These are phyloP conservation scores for Rhizodiscina lignyota DNA, from an alignment of 495 filamentous ascomycete genomes.

Conservation along the genomic window DNA sequence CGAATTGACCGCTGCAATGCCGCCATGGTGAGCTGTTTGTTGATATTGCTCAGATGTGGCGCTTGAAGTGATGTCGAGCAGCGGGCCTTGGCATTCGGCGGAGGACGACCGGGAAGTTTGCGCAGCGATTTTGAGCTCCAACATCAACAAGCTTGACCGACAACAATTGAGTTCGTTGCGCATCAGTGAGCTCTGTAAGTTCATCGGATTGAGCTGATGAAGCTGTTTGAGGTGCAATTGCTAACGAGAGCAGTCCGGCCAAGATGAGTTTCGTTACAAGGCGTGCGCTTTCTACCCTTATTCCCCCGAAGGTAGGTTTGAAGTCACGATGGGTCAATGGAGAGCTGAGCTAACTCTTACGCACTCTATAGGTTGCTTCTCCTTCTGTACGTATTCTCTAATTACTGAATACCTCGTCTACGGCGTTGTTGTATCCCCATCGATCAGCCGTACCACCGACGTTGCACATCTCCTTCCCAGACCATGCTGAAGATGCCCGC, in stretches of 20 bases:
- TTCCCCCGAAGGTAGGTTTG: slow-evolving; percentile 79
- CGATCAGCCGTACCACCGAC: background rate
- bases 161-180: too few relatives aligned
- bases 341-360: slow-evolving; percentile 16
- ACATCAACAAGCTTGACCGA: too few relatives aligned
- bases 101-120: too few relatives aligned
- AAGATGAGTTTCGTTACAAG: slow-evolving; percentile 76
- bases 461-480: background rate
- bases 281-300: slow-evolving; percentile 89
- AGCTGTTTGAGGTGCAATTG: too few relatives aligned
- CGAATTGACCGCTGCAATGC: too few relatives aligned
- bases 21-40: too few relatives aligned
- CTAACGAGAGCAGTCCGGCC: background rate
- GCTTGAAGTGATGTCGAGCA: too few relatives aligned
- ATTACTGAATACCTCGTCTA: slow-evolving; percentile 10
- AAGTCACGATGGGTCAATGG: slow-evolving; percentile 2
- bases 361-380: slow-evolving; percentile 52
- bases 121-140: too few relatives aligned
- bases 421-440: slow-evolving; percentile 6
- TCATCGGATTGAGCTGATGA: too few relatives aligned
- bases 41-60: too few relatives aligned
- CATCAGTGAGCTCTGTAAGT: too few relatives aligned
- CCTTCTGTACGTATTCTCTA: slow-evolving; percentile 57
- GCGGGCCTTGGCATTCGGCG: too few relatives aligned
- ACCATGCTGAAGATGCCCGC: background rate